Evolutionary conservation across 1,284 basidiomycete genomes (phyloP).

Genomic region (Rhodofomes roseus): DNA sequence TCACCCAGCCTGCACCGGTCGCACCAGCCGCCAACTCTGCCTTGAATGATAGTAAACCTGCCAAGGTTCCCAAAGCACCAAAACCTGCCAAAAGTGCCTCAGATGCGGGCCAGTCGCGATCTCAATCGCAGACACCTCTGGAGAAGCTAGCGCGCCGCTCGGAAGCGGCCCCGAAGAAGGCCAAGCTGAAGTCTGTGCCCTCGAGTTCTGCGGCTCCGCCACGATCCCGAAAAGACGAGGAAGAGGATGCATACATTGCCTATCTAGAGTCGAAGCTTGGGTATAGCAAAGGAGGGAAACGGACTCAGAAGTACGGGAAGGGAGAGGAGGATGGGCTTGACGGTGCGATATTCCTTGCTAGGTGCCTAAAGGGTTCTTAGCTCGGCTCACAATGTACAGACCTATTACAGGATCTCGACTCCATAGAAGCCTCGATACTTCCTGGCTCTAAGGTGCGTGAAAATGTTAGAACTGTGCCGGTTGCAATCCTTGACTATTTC

Average conservation of each 20-base stretch:
- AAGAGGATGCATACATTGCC: constrained; percentile 30
- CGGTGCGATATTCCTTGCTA: constrained; percentile 14
- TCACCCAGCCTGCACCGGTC: not conserved
- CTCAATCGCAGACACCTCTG: constrained; percentile 24
- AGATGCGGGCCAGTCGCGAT: constrained; percentile 1
- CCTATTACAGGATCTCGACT: constrained; percentile 24
- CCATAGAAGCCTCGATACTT: constrained; percentile 11
- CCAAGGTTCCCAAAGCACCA: constrained; percentile 19
- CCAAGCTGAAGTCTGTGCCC: not conserved
- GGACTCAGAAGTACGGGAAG: constrained; percentile 22
- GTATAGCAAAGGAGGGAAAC: constrained; percentile 23
- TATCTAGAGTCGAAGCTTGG: constrained; percentile 30
- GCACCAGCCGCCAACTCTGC: not conserved
- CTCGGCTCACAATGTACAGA: constrained; percentile 12
- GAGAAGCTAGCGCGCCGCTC: constrained; percentile 31
- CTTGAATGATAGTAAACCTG: constrained; percentile 35
- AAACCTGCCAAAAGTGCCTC: not conserved
- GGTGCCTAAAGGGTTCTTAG: not conserved
- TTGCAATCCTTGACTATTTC: not conserved
- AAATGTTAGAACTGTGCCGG: not conserved
- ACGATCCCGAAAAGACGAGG: constrained; percentile 20
- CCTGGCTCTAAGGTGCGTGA: not conserved
- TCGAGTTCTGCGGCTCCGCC: constrained; percentile 5
- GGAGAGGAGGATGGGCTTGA: constrained; percentile 29
- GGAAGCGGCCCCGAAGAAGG: constrained; percentile 7